Evolutionary conservation across 108 stramenopile genomes (phyloP), one percentile per base, ranked within the genome.

Genomic region (Nannochloropsis gaditana): DNA sequence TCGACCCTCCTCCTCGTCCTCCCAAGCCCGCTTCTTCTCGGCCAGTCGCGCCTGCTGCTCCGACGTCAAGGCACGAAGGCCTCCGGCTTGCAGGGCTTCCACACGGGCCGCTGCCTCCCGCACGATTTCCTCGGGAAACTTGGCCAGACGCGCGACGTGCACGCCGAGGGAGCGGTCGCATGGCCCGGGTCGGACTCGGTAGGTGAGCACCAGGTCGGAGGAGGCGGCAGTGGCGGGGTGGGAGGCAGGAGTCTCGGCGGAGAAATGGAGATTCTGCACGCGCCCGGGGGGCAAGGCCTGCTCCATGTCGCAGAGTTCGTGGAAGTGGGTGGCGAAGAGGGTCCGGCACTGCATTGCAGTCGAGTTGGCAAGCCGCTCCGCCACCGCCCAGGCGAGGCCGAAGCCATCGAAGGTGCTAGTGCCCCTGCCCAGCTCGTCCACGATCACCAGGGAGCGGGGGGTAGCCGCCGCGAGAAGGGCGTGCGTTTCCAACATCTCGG

Each of bases 301-400:
- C 43, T 85, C 89, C 41, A 92, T 42, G 10, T 43, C 83, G 21
- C 91, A 84, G 19, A 92, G 81, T 45, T 92, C 92, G 90, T 92
- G 92, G 80, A 92, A 91, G 86, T 92, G 92, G 43, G 92, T 92
- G n/a, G 92, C 91, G 44, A 91, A 90, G 17, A 92, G 81, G 10
- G 73, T 85, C 41, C 87, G 50, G 81, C 83, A 80, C 11, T 86
- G 73, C n/a, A 45, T 9, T 8, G 59, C 41, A 21, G 43, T 45
- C 43, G 84, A 87, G 15, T 50, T 47, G 15, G 85, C 81, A 19
- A 92, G 85, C 15, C 89, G 81, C 80, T 89, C 84, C 59, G 90
- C 90, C 21, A 92, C 89, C 15, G 92, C 91, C 88, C 90, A 89
- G 5, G 92, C 92, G 9, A 92, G 86, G 3, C 91, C 92, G 59